Percentiles rank a stretch among this genome's conserved stretches.
These are phyloP conservation scores for Ochetophila trinervis DNA, from an alignment of 306 rosid species.

Conservation along the genomic window DNA sequence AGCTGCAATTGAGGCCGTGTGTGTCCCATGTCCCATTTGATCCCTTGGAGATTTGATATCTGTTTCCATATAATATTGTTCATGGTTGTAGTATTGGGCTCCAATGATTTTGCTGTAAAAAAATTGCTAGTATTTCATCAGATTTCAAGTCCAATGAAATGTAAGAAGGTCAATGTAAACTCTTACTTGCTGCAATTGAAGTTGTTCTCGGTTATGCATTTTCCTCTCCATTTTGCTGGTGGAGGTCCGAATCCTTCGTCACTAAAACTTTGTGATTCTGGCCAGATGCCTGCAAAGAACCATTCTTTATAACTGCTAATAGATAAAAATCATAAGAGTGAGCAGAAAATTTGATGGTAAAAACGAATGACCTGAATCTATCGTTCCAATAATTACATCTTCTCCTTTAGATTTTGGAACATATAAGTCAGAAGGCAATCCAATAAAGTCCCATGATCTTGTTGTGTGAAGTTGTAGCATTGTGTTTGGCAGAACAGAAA, in stretches of 20 bases:
- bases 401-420: background rate
- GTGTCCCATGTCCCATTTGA: conserved; percentile 22
- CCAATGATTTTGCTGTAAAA: conserved; percentile 19
- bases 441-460: conserved; percentile 29
- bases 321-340: background rate
- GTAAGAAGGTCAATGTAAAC: background rate
- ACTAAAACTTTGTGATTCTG: conserved; percentile 21
- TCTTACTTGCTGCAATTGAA: conserved; percentile 29
- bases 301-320: background rate
- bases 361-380: conserved; percentile 14
- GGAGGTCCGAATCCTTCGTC: conserved; percentile 23
- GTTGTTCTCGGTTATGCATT: background rate
- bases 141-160: background rate
- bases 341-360: background rate
- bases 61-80: background rate
- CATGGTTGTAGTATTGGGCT: conserved; percentile 12
- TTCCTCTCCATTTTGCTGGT: conserved; percentile 18
- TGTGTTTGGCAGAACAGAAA: conserved; percentile 3
- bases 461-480: conserved; percentile 21
- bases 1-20: conserved; percentile 29
- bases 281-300: conserved; percentile 6
- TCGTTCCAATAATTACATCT: conserved; percentile 14
- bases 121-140: background rate
- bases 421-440: background rate
- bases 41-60: conserved; percentile 17